A percentile compares a stretch with the other conserved stretches of the same genome.
Evolutionary conservation across 1,284 basidiomycete species (phyloP).

Genomic region (Apiotrichum domesticum): DNA sequence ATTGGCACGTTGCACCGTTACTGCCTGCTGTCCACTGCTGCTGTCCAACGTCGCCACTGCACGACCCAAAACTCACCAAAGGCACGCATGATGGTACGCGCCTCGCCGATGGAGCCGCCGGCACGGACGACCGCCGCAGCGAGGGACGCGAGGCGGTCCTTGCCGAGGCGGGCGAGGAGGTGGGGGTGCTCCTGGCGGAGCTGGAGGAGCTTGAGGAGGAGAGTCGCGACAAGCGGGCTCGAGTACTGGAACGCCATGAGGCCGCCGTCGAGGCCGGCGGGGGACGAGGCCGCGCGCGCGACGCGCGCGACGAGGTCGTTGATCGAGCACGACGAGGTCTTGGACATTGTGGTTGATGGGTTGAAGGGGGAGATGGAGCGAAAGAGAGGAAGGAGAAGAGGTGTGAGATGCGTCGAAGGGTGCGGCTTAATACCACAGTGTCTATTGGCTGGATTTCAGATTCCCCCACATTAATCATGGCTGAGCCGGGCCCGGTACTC

Average conservation of each 20-base stretch:
- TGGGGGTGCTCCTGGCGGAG: slow-evolving; percentile 19
- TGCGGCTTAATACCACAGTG: no score
- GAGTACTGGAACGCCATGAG: slow-evolving; percentile 44
- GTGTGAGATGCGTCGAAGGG: neutral
- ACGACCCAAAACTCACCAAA: slow-evolving; percentile 31
- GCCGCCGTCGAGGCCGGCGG: slow-evolving; percentile 39
- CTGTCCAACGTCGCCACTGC: no score
- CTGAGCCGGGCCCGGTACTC: no score
- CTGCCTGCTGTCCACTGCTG: neutral
- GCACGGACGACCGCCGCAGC: slow-evolving; percentile 32
- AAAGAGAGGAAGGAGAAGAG: neutral
- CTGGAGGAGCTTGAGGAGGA: slow-evolving; percentile 34
- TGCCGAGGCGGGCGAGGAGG: slow-evolving; percentile 2
- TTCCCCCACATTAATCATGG: no score
- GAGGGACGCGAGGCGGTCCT: slow-evolving; percentile 19
- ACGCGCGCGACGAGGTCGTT: slow-evolving; percentile 24
- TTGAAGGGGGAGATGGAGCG: neutral
- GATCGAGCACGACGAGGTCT: neutral
- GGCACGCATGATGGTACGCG: slow-evolving; percentile 41
- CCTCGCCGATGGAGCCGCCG: slow-evolving; percentile 34
- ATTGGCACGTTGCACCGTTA: no score
- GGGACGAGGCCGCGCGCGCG: slow-evolving; percentile 28
- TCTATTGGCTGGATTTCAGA: no score
- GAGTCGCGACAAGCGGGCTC: slow-evolving; percentile 33
- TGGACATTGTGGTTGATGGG: slow-evolving; percentile 6